Conservation (phyloP, 2,329 filamentous ascomycete genomes). For the Fusarium chuoi region DNA sequence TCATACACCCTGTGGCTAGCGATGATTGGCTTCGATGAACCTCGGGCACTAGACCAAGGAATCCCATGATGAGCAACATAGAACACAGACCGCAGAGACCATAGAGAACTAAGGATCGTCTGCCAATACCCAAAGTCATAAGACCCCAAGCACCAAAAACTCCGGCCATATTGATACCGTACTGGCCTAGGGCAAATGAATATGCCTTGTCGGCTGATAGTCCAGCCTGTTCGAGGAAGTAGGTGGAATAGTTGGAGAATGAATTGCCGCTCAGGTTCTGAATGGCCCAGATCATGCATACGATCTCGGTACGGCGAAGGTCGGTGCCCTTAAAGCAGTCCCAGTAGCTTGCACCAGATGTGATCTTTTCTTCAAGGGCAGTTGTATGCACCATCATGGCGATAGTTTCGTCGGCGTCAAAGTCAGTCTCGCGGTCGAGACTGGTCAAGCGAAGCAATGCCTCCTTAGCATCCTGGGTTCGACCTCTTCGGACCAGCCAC, state of each 20-base stretch:
- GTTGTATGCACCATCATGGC: constrained; percentile 95
- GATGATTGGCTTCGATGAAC: constrained; percentile 68
- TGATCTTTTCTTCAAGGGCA: constrained; percentile 80
- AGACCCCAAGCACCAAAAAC: constrained; percentile 85
- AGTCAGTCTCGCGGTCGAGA: constrained; percentile 71
- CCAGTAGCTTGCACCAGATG: constrained; percentile 76
- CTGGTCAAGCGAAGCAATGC: constrained; percentile 74
- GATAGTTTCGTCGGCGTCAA: constrained; percentile 84
- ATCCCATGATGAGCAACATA: constrained; percentile 87
- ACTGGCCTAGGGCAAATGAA: constrained; percentile 71
- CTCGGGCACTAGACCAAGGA: constrained; percentile 78
- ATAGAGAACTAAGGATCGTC: constrained; percentile 79
- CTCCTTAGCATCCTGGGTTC: constrained; percentile 72
- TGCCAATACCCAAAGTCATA: constrained; percentile 79
- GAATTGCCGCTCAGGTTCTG: constrained; percentile 72
- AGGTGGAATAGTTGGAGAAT: constrained; percentile 73
- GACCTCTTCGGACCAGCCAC: constrained; percentile 78
- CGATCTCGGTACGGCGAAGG: constrained; percentile 78
- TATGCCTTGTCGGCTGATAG: constrained; percentile 64
- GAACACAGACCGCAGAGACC: constrained; percentile 77
- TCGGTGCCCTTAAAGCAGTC: constrained; percentile 88
- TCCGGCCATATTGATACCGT: constrained; percentile 80
- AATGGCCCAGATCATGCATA: constrained; percentile 72
- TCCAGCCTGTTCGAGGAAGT: constrained; percentile 70
- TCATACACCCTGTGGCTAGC: constrained; percentile 84